A percentile compares a stretch with the other conserved stretches of the same genome.
phyloP scores from a whole-genome alignment of 78 protist species.

The Dictyostelium discoideum region DNA sequence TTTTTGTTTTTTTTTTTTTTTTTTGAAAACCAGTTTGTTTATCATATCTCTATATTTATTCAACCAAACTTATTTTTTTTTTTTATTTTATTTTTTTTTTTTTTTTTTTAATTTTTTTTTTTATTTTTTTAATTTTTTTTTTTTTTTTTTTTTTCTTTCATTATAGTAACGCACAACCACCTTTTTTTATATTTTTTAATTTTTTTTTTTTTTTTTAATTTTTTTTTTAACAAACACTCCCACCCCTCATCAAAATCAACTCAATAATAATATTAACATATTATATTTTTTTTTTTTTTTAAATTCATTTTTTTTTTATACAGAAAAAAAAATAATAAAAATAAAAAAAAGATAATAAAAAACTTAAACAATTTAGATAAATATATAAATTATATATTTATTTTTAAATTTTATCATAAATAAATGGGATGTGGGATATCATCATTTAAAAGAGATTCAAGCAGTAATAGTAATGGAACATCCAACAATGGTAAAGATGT shows the following conservation, averaged over 20 bases:
- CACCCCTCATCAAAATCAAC: not conserved
- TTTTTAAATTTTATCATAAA: not conserved
- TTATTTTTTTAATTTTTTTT: no score
- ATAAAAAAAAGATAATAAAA: not conserved
- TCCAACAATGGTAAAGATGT: not conserved
- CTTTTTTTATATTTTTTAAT: no score
- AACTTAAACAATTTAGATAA: not conserved
- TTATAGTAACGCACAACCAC: not conserved
- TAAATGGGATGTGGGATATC: slow-evolving; percentile 48
- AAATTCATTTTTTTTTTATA: no score
- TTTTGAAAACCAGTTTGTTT: not conserved
- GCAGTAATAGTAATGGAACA: not conserved
- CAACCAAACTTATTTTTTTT: not conserved
- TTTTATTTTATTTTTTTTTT: no score
- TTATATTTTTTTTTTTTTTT: no score
- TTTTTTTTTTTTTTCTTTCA: no score
- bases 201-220: not conserved
- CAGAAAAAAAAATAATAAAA: not conserved
- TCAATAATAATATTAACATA: not conserved
- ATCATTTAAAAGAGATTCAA: slow-evolving; percentile 9
- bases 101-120: no score
- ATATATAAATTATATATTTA: not conserved
- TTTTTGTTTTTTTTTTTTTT: not conserved
- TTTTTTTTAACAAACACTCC: not conserved
- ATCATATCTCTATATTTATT: not conserved